Evolutionary conservation across 2,329 filamentous ascomycete species (phyloP), one percentile per base, ranked within the genome.

Genomic region (Akanthomyces lecanii): DNA sequence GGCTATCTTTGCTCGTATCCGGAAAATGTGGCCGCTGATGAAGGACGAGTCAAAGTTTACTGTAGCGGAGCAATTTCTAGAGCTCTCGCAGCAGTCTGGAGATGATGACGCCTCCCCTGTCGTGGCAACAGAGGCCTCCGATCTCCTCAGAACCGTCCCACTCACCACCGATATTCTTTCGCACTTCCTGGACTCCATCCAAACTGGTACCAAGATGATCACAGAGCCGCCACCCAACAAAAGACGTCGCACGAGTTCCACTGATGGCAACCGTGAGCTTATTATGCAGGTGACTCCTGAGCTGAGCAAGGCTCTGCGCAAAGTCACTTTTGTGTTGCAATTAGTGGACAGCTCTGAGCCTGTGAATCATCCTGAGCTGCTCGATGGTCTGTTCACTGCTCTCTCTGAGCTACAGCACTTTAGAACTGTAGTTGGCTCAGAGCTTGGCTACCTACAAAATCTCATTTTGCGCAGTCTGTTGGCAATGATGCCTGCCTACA

Each of bases 371-470:
- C 86, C 90, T 0, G 85, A 91, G 70, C 80, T 99, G 45, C 82
- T 97, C 6, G 86, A 87, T 64, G 86, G 85, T 33, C 81, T 99
- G 4, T 99, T 98, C 77, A 87, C 89, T 63, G 84, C 91, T 0
- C 83, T 99, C n/a, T 88, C 89, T 5, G 91, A 96, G 70, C 82
- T 99, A 28, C 92, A 96, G 69, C 89, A 92, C 65, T 90, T 95
- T 73, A 89, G 91, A 72, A 85, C 87, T 30, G 85, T 94, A 63
- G 86, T 93, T 30, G 88, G 90, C 48, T 94, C 92, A 0, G 93
- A 96, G 72, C 83, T 97, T 65, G 91, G 92, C 18, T 98, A 98
- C 76, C 80, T 98, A 48, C 90, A 98, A 73, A 91, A 90, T 67
- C 78, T 98, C 59, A 87, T 95, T 8, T 82, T 99, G 45, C 86